Evolutionary conservation across 495 filamentous ascomycete species (phyloP).

Genomic region (Aspergillus campestris): DNA sequence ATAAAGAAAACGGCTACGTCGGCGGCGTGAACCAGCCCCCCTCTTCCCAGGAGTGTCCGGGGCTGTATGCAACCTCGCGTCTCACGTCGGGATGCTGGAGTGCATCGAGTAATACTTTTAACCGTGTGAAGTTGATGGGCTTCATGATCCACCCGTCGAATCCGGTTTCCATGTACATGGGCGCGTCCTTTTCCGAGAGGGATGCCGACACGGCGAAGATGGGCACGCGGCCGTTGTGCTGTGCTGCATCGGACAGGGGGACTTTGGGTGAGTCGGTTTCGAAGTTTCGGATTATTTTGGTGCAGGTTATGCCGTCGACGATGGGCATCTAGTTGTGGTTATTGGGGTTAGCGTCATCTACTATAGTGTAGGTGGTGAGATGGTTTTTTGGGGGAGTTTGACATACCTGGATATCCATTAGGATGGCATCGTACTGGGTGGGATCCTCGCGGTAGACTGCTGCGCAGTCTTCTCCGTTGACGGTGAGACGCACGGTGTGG

Average conservation of each 20-base stretch:
- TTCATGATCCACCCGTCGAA: constrained; percentile 91
- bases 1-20: neutral
- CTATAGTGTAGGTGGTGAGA: too few species aligned
- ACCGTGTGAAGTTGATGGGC: constrained; percentile 60
- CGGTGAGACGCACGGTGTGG: constrained; percentile 61
- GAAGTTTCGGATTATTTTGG: constrained; percentile 69
- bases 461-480: constrained; percentile 86
- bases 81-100: constrained; percentile 44
- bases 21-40: constrained; percentile 56
- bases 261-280: constrained; percentile 47
- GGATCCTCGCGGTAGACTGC: constrained; percentile 53
- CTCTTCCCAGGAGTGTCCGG: constrained; percentile 54
- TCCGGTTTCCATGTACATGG: constrained; percentile 67
- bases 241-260: constrained; percentile 35
- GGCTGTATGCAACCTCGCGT: constrained; percentile 42
- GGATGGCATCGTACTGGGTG: constrained; percentile 63
- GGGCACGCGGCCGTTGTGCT: constrained; percentile 44
- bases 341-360: neutral
- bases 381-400: neutral
- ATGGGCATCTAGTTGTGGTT: constrained; percentile 70
- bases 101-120: constrained; percentile 50
- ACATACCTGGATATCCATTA: constrained; percentile 92
- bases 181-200: constrained; percentile 59
- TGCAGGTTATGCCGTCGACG: constrained; percentile 76
- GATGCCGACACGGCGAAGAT: constrained; percentile 91